phyloP scores from a whole-genome alignment of 306 rosid species.

The Dryas alaskensis region DNA sequence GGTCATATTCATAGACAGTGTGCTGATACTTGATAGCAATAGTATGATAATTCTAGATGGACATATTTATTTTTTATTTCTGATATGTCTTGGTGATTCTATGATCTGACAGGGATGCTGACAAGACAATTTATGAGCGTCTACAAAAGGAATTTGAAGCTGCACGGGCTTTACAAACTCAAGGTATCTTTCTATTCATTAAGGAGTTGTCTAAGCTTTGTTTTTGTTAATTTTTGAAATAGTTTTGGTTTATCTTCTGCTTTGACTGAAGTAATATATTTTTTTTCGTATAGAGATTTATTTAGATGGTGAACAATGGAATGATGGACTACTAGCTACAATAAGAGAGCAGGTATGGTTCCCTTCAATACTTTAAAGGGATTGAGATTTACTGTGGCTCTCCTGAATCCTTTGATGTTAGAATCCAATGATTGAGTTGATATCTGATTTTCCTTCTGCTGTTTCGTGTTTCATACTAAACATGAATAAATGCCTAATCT shows the following conservation, averaged over 20 bases:
- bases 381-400: conserved; percentile 16
- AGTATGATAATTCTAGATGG: background rate
- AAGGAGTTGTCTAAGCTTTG: background rate
- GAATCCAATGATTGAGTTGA: conserved; percentile 14
- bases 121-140: conserved; percentile 74
- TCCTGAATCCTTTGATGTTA: conserved; percentile 29
- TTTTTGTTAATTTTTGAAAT: conserved; percentile 10
- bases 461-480: conserved; percentile 15
- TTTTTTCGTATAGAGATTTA: conserved; percentile 45
- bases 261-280: conserved; percentile 4
- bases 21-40: background rate
- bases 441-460: conserved; percentile 4
- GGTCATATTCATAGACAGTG: background rate
- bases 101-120: conserved; percentile 70
- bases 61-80: background rate
- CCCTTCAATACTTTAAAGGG: conserved; percentile 13
- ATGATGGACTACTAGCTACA: conserved; percentile 91
- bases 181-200: conserved; percentile 49
- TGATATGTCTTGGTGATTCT: conserved; percentile 3
- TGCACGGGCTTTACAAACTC: conserved; percentile 81
- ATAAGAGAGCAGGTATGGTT: conserved; percentile 79
- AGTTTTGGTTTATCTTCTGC: conserved; percentile 7
- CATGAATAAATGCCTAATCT: conserved; percentile 29
- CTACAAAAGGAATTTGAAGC: conserved; percentile 81
- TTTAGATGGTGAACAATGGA: conserved; percentile 83